A percentile compares a stretch with the other conserved stretches of the same genome.
These are phyloP conservation scores for Rhizopus arrhizus DNA, from an alignment of 371 early-diverging fungal genomes.

Conservation along the genomic window DNA sequence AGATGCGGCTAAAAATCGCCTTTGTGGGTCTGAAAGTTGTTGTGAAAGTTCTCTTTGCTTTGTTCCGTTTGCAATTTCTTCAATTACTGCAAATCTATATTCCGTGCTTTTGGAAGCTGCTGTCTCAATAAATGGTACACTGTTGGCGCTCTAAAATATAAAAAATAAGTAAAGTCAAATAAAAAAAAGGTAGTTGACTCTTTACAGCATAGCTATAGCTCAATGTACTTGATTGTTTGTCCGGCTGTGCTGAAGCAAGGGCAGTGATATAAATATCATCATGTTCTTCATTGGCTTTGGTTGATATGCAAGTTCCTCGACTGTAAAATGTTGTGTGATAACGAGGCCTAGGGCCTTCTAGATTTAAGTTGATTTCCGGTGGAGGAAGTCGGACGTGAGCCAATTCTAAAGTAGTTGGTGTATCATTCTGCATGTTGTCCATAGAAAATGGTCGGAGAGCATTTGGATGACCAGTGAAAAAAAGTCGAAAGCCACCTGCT, in stretches of 20 bases:
- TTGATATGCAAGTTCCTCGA: slow-evolving; percentile 21
- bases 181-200: background rate
- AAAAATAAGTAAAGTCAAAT: background rate
- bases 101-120: background rate
- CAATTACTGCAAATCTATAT: background rate
- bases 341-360: background rate
- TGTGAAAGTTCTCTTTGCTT: slow-evolving; percentile 59
- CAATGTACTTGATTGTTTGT: background rate
- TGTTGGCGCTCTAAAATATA: background rate
- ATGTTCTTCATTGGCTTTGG: slow-evolving; percentile 27
- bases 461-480: slow-evolving; percentile 61
- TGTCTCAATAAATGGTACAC: slow-evolving; percentile 17
- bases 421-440: background rate
- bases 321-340: slow-evolving; percentile 15
- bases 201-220: background rate
- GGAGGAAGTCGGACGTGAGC: slow-evolving; percentile 76
- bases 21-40: slow-evolving; percentile 58
- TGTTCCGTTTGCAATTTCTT: slow-evolving; percentile 71
- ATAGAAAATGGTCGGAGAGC: slow-evolving; percentile 16
- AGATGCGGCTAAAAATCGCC: slow-evolving; percentile 75
- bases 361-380: background rate
- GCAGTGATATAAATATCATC: slow-evolving; percentile 67
- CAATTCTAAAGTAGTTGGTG: slow-evolving; percentile 63
- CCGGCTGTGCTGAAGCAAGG: slow-evolving; percentile 54
- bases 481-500: slow-evolving; percentile 70